Base-by-base conservation (phyloP, 306 rosid species). In the Sechiopsis laciniata region DNA sequence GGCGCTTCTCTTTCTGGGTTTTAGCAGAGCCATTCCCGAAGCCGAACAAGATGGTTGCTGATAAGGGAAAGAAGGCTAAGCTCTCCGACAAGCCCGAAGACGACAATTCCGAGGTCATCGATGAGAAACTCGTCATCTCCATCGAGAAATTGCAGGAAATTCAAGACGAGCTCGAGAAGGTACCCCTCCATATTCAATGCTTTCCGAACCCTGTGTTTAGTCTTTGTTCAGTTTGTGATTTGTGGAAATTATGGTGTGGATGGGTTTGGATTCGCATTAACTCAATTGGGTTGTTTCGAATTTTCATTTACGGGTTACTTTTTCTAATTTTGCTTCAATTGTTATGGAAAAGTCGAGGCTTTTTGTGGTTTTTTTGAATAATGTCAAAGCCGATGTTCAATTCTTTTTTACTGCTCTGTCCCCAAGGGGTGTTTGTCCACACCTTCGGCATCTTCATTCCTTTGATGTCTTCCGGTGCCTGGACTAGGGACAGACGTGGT, bases 121-220 rank as follows among this genome's bases (percentile, higher is more conserved):
- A 90, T 17, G 93, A 78, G 72, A 84, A 92, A 75, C 96, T 92
- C 74, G 84, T 92, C 72, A 84, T 85, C 54, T 84, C 91, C 74
- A 84, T 90, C 74, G 96, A 92, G 80, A 92, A 90, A 70, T 74
- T 92, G 83, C 96, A 92, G 85, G 96, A 90, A 80, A 84, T 88
- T 79, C 98, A 90, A 78, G 98, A 92, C 72, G 91, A 90, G 72
- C 96, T 92, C 64, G 96, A 90, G 75, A 90, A 90, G 96, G 97
- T 92, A 3, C 29, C 32, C 10, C 29, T 2, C 29, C 29, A 26
- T 26, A 46, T 32, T 16, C 75, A 40, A 11, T 10, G 46, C 19
- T n/a, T 51, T 16, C 37, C 17, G n/a, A n/a, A n/a, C n/a, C n/a
- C 2, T 46, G 5, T 67, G 19, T 46, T 66, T 42, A 10, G 0